These are phyloP conservation scores for Botryotinia calthae DNA, from an alignment of 2,329 filamentous ascomycete species.

Conservation along the genomic window DNA sequence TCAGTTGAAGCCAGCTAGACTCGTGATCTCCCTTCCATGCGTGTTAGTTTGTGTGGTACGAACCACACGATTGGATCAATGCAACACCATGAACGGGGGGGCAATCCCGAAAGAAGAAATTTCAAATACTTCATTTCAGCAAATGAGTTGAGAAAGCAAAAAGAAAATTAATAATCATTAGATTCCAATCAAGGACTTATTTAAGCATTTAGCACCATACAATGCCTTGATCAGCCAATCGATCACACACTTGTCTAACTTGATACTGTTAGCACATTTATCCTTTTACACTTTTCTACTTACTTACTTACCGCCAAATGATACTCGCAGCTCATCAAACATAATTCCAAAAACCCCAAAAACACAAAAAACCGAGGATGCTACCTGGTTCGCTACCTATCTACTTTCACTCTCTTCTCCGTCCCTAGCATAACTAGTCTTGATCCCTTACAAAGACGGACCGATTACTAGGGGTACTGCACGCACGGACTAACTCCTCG, in stretches of 20 bases:
- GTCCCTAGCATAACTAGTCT: background rate
- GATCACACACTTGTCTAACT: background rate
- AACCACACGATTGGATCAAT: background rate
- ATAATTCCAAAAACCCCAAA: background rate
- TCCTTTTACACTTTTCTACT: background rate
- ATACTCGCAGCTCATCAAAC: background rate
- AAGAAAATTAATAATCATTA: background rate
- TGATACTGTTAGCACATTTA: background rate
- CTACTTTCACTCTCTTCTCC: background rate
- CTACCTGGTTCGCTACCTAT: background rate
- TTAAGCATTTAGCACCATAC: background rate
- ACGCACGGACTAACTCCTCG: conserved; percentile 10
- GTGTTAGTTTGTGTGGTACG: background rate
- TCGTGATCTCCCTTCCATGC: background rate
- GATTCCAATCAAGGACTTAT: background rate
- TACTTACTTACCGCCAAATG: background rate
- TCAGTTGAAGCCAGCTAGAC: background rate
- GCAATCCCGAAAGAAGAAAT: background rate
- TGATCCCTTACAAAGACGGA: conserved; percentile 12
- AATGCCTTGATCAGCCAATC: background rate
- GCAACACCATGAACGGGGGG: background rate
- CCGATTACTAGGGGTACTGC: conserved; percentile 17
- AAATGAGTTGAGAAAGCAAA: background rate
- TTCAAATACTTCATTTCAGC: background rate
- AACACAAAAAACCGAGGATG: background rate